These are phyloP conservation scores for Sclerotinia glacialis DNA, from an alignment of 2,329 filamentous ascomycete genomes.

Conservation along the genomic window DNA sequence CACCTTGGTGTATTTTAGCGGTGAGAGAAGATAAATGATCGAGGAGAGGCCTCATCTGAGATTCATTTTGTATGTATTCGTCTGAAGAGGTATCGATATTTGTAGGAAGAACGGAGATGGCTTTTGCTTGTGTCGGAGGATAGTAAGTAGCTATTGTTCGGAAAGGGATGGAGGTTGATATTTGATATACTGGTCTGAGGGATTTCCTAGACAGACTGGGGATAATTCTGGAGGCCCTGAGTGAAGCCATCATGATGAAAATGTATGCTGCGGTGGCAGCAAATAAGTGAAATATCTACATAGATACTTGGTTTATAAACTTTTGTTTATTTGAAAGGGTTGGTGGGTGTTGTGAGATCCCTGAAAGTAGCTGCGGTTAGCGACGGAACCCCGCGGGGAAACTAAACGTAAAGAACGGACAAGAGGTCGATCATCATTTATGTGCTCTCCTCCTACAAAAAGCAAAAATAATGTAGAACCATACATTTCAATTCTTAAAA, in stretches of 20 bases:
- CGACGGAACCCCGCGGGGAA: conserved; percentile 11
- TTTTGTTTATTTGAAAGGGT: neutral
- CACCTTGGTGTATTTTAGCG: conserved; percentile 68
- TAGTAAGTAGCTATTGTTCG: conserved; percentile 68
- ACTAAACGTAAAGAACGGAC: neutral
- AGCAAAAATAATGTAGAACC: neutral
- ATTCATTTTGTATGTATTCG: conserved; percentile 77
- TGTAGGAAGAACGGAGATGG: conserved; percentile 76
- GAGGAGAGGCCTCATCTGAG: conserved; percentile 73
- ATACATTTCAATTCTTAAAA: neutral
- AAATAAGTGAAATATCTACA: conserved; percentile 27
- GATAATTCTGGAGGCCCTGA: conserved; percentile 48
- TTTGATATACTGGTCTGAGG: conserved; percentile 38
- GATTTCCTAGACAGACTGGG: conserved; percentile 47
- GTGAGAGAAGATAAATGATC: conserved; percentile 68
- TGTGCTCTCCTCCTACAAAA: neutral
- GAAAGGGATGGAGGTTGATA: conserved; percentile 29
- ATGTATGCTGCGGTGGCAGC: conserved; percentile 27
- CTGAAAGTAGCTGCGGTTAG: conserved; percentile 6
- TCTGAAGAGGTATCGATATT: conserved; percentile 72
- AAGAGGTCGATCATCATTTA: neutral
- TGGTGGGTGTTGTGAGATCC: neutral
- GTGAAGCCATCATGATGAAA: conserved; percentile 46
- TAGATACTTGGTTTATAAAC: conserved; percentile 16
- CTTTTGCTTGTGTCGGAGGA: conserved; percentile 74